Conservation (phyloP, 1,139 yeast genomes). For the Meyerozyma carpophila region DNA sequence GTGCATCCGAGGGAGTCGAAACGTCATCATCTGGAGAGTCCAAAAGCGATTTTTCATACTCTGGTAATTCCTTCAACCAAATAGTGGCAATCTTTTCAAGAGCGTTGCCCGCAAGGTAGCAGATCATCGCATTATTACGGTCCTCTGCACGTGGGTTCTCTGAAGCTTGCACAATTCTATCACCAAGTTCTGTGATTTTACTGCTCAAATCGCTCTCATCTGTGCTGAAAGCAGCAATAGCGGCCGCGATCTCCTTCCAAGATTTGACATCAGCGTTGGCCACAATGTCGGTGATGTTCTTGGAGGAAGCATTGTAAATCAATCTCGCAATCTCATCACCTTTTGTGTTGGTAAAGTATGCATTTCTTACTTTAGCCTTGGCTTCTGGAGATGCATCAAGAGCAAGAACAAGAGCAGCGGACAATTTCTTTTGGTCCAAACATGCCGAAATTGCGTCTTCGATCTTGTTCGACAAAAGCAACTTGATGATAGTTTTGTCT, state of each 20-base stretch:
- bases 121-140: conserved; percentile 70
- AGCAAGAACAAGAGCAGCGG: conserved; percentile 82
- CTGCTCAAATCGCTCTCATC: conserved; percentile 44
- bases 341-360: conserved; percentile 60
- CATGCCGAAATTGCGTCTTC: conserved; percentile 67
- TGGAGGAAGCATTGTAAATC: conserved; percentile 57
- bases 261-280: conserved; percentile 68
- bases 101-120: conserved; percentile 79
- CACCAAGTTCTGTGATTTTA: conserved; percentile 68
- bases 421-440: conserved; percentile 55
- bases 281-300: conserved; percentile 67
- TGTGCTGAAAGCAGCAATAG: conserved; percentile 55
- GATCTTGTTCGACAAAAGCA: conserved; percentile 58
- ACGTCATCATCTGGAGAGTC: conserved; percentile 29
- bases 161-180: conserved; percentile 33
- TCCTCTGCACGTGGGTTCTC: conserved; percentile 16
- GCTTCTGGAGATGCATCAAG: conserved; percentile 58
- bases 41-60: conserved; percentile 49
- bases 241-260: conserved; percentile 80
- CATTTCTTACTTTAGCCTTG: conserved; percentile 63
- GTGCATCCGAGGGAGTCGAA: conserved; percentile 75
- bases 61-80: conserved; percentile 77
- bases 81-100: conserved; percentile 73
- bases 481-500: conserved; percentile 46
- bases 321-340: conserved; percentile 61